Conservation (phyloP, 768 basidiomycete species). For the Pulveroboletus sp. region DNA sequence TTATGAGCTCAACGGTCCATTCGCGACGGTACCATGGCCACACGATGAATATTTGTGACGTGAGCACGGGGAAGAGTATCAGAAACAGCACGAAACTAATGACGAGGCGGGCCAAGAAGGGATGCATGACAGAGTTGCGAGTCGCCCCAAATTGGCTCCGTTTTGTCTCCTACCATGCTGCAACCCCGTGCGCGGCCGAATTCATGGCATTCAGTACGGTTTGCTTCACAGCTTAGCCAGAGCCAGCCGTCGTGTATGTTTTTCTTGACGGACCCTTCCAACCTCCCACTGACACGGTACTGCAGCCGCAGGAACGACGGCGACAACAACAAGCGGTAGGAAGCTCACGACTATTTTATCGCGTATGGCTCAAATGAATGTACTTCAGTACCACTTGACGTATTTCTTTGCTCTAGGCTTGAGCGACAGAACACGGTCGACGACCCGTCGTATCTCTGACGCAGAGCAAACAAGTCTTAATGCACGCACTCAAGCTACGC, state of each 20-base stretch:
- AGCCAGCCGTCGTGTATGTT: neutral
- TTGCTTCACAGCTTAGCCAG: slow-evolving; percentile 7
- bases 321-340: neutral
- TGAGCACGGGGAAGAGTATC: slow-evolving; percentile 86
- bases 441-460: slow-evolving; percentile 3
- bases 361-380: slow-evolving; percentile 17
- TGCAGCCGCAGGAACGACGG: neutral
- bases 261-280: neutral
- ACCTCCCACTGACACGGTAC: slow-evolving; percentile 3
- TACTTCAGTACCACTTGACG: neutral
- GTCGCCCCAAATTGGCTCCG: slow-evolving; percentile 5
- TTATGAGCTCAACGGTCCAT: slow-evolving; percentile 70
- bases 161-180: slow-evolving; percentile 16
- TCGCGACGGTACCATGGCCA: slow-evolving; percentile 89
- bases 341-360: slow-evolving; percentile 14
- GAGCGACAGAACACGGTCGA: slow-evolving; percentile 9
- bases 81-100: slow-evolving; percentile 69
- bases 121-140: slow-evolving; percentile 34
- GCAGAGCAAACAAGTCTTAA: neutral
- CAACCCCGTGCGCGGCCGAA: slow-evolving; percentile 8
- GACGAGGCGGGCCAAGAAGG: slow-evolving; percentile 56
- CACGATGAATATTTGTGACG: slow-evolving; percentile 86
- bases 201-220: slow-evolving; percentile 8
- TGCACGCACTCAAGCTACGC: neutral
- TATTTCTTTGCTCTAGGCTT: slow-evolving; percentile 11